Evolutionary conservation across 2,329 filamentous ascomycete genomes (phyloP).

Genomic region (Ilyonectria destructans): DNA sequence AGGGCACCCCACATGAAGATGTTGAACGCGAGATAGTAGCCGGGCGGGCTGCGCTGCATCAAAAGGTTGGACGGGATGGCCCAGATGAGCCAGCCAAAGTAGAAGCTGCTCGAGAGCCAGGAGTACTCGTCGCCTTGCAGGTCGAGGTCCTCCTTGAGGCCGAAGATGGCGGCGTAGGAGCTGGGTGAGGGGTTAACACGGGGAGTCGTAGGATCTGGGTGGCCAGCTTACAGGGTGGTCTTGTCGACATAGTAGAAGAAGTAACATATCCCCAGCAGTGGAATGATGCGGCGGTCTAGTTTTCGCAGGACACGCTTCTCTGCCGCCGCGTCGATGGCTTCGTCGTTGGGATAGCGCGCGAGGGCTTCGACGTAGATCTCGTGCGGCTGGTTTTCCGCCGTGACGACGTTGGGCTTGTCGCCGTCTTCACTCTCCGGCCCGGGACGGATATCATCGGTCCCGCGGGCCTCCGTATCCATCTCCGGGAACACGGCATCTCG

Average conservation of each 20-base stretch:
- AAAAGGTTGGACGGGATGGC: constrained; percentile 52
- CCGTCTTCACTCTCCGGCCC: constrained; percentile 1
- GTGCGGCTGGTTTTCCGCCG: constrained; percentile 30
- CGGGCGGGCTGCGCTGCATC: constrained; percentile 55
- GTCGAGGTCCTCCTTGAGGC: constrained; percentile 71
- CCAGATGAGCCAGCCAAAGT: constrained; percentile 59
- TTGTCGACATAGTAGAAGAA: constrained; percentile 62
- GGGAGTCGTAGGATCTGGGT: no score
- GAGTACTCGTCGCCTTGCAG: constrained; percentile 73
- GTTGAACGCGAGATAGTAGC: constrained; percentile 58
- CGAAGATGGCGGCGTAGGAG: constrained; percentile 77
- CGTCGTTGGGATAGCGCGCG: constrained; percentile 56
- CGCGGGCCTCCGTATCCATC: background rate
- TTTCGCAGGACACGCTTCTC: constrained; percentile 56
- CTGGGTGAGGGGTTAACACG: constrained; percentile 23
- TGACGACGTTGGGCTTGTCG: constrained; percentile 21
- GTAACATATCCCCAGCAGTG: constrained; percentile 58
- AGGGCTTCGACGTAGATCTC: constrained; percentile 56
- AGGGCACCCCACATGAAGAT: constrained; percentile 72
- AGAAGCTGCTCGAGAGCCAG: constrained; percentile 57
- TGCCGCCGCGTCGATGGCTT: constrained; percentile 54
- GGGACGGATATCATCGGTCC: background rate
- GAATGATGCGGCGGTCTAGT: constrained; percentile 57
- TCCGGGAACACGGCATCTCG: background rate
- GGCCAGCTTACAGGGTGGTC: constrained; percentile 62